phyloP scores from a whole-genome alignment of 176 grass and related monocot genomes.

The Raddia guianensis region DNA sequence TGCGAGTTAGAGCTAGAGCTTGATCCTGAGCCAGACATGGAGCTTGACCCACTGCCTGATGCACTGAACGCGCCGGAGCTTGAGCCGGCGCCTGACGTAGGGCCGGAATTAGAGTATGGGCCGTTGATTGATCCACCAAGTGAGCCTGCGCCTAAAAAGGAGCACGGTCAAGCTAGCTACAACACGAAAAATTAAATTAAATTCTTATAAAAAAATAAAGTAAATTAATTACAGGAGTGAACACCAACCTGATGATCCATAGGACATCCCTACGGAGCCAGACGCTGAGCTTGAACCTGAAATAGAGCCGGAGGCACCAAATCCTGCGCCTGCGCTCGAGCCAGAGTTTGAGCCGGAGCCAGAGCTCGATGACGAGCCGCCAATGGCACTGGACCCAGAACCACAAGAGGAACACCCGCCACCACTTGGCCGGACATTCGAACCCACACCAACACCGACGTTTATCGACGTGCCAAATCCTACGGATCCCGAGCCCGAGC shows the following conservation, averaged over 20 bases:
- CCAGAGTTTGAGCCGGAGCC: slow-evolving; percentile 16
- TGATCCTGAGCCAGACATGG: slow-evolving; percentile 17
- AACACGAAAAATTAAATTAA: background rate
- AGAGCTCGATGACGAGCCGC: slow-evolving; percentile 15
- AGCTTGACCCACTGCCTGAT: slow-evolving; percentile 34
- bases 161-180: too few species aligned
- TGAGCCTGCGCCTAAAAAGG: slow-evolving; percentile 19
- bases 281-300: slow-evolving; percentile 1
- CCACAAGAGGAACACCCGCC: slow-evolving; percentile 31
- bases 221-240: background rate
- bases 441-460: slow-evolving; percentile 13
- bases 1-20: background rate
- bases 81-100: slow-evolving; percentile 27
- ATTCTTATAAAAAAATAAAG: too few species aligned
- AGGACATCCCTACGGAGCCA: slow-evolving; percentile 31
- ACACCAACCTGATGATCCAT: slow-evolving; percentile 45
- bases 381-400: background rate
- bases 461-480: slow-evolving; percentile 35
- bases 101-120: slow-evolving; percentile 33
- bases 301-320: background rate
- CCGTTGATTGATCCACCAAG: slow-evolving; percentile 33
- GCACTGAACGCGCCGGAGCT: slow-evolving; percentile 26
- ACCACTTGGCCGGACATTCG: slow-evolving; percentile 25
- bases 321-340: slow-evolving; percentile 18
- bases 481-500: background rate